A percentile compares a stretch with the other conserved stretches of the same genome.
Evolutionary conservation across 192 early-diverging fungal species (phyloP).

Genomic region (Coemansia reversa): DNA sequence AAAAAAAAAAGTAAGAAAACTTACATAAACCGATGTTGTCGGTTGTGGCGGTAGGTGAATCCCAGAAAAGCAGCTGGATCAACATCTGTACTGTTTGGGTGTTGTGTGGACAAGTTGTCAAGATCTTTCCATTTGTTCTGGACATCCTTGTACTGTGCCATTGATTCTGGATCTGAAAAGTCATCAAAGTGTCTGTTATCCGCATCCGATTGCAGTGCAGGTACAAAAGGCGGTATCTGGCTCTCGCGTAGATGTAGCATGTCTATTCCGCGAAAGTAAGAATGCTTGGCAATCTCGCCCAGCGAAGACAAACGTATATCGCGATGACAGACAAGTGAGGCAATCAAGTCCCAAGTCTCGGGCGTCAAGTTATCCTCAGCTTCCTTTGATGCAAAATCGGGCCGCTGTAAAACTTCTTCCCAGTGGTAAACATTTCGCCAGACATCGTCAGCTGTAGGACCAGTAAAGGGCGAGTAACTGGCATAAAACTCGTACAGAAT

Average conservation of each 20-base stretch:
- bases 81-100: constrained; percentile 54
- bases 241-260: constrained; percentile 63
- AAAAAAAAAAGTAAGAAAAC: neutral
- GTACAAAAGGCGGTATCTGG: constrained; percentile 70
- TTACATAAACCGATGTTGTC: constrained; percentile 37
- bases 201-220: constrained; percentile 62
- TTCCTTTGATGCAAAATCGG: constrained; percentile 73
- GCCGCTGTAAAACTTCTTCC: constrained; percentile 70
- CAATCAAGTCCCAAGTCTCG: constrained; percentile 74
- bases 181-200: constrained; percentile 85
- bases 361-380: constrained; percentile 79
- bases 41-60: constrained; percentile 69
- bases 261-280: constrained; percentile 64
- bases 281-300: constrained; percentile 58
- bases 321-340: constrained; percentile 57
- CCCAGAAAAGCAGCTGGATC: constrained; percentile 82
- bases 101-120: constrained; percentile 20
- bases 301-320: constrained; percentile 56
- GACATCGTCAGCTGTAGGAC: constrained; percentile 64
- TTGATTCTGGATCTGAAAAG: constrained; percentile 61
- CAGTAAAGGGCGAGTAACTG: constrained; percentile 76
- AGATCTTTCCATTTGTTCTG: constrained; percentile 55
- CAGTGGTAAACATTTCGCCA: constrained; percentile 89
- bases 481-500: constrained; percentile 78
- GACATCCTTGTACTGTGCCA: constrained; percentile 61